These are phyloP conservation scores for Wickerhamomyces kurtzmanii DNA, from an alignment of 805 yeast genomes.

Conservation along the genomic window DNA sequence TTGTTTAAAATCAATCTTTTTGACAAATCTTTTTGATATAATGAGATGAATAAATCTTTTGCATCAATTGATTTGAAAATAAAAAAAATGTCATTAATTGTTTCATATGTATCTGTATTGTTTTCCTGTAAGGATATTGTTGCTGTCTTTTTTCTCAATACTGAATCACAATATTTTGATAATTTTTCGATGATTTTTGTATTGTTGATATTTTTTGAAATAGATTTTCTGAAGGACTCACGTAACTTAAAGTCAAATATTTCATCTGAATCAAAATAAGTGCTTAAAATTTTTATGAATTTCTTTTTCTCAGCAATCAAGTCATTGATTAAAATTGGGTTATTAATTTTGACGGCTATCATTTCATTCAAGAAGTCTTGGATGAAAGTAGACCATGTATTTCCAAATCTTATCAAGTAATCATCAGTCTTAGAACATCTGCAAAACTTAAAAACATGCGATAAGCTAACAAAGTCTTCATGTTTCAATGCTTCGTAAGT, in stretches of 20 bases:
- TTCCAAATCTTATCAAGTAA: slow-evolving; percentile 1
- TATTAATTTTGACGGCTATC: slow-evolving; percentile 2
- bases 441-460: too few species aligned
- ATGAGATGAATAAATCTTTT: slow-evolving; percentile 11
- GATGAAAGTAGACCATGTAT: slow-evolving; percentile 9
- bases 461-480: too few species aligned
- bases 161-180: slow-evolving; percentile 9
- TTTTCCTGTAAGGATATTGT: too few species aligned
- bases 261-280: slow-evolving; percentile 4
- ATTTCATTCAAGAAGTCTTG: slow-evolving; percentile 3
- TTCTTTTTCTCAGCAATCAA: slow-evolving; percentile 10
- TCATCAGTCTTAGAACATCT: too few species aligned
- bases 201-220: too few species aligned
- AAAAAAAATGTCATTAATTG: slow-evolving; percentile 6
- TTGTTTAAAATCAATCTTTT: slow-evolving; percentile 9
- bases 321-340: slow-evolving; percentile 5
- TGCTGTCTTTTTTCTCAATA: too few species aligned
- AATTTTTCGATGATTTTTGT: slow-evolving; percentile 6
- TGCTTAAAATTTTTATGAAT: slow-evolving; percentile 3
- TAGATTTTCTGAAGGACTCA: slow-evolving; percentile 10
- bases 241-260: slow-evolving; percentile 11
- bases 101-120: slow-evolving; percentile 1
- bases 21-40: slow-evolving; percentile 11
- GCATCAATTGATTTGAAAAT: slow-evolving; percentile 13
- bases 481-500: too few species aligned